Evolutionary conservation across 2,329 filamentous ascomycete genomes (phyloP).

Genomic region (Zasmidium citrigriseum): DNA sequence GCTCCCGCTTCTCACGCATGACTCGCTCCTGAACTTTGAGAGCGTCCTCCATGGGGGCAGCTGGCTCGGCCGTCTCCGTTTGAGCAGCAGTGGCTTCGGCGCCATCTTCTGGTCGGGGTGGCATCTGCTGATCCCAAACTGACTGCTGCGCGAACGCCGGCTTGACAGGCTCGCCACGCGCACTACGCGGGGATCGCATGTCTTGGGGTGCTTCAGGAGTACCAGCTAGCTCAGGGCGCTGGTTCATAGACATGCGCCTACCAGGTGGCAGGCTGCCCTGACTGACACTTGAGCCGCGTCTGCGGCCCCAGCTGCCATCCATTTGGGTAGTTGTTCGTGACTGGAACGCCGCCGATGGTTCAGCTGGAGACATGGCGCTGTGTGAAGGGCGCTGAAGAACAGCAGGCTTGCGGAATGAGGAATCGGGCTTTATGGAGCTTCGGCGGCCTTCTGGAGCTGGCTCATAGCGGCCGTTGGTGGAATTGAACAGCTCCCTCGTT

Average conservation of each 20-base stretch:
- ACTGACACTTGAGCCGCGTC: constrained; percentile 83
- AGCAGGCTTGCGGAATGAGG: constrained; percentile 69
- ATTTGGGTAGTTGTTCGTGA: constrained; percentile 69
- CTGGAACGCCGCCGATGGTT: constrained; percentile 86
- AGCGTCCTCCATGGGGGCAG: constrained; percentile 55
- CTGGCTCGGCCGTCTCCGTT: constrained; percentile 7
- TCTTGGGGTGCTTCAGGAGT: constrained; percentile 17
- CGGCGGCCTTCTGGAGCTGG: constrained; percentile 76
- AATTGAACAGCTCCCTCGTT: constrained; percentile 84
- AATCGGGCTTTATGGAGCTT: constrained; percentile 67
- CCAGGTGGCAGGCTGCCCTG: constrained; percentile 72
- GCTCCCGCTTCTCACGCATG: constrained; percentile 43
- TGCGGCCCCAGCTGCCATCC: constrained; percentile 66
- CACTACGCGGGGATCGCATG: constrained; percentile 18
- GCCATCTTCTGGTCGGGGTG: constrained; percentile 22
- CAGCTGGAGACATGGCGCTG: constrained; percentile 67
- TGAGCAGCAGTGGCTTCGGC: constrained; percentile 14
- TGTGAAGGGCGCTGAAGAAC: constrained; percentile 73
- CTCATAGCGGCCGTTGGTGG: constrained; percentile 91
- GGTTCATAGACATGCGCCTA: constrained; percentile 60
- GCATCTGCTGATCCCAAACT: constrained; percentile 37
- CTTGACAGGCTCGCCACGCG: constrained; percentile 18
- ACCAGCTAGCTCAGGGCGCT: constrained; percentile 41
- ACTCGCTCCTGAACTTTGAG: constrained; percentile 63
- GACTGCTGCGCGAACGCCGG: constrained; percentile 32